Evolutionary conservation across 805 yeast genomes (phyloP).

Genomic region (Teunomyces panamensis): DNA sequence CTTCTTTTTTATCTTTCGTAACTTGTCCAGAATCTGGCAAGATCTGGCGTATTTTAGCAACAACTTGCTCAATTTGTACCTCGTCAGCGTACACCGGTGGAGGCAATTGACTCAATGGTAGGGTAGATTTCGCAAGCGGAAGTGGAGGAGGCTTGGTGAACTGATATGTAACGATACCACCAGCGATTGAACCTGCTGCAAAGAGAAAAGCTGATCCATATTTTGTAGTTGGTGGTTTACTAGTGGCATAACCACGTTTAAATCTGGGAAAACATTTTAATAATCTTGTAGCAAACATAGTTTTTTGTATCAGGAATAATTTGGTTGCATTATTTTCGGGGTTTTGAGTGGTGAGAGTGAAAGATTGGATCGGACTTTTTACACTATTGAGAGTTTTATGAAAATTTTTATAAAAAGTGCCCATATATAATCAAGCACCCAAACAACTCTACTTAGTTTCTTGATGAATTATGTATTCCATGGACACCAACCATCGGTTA

Average conservation of each 20-base stretch:
- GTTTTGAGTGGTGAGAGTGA: no score
- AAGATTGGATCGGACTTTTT: no score
- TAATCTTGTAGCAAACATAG: neutral
- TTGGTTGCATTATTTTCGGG: neutral
- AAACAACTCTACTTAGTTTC: no score
- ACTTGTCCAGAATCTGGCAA: constrained; percentile 22
- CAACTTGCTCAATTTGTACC: constrained; percentile 18
- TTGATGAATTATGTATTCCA: no score
- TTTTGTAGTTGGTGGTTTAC: neutral
- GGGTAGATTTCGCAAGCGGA: constrained; percentile 11
- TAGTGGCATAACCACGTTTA: neutral
- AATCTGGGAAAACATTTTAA: neutral
- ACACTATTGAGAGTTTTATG: no score
- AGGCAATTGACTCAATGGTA: constrained; percentile 12
- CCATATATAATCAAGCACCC: no score
- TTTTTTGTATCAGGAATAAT: neutral
- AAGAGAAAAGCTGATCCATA: neutral
- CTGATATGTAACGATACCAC: neutral
- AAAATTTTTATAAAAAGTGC: no score
- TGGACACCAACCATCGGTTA: no score
- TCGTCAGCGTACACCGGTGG: constrained; percentile 24
- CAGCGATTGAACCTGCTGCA: neutral
- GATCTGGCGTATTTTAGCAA: constrained; percentile 17
- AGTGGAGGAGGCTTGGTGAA: neutral
- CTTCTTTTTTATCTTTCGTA: constrained; percentile 14